Evolutionary conservation across 768 basidiomycete genomes (phyloP), one percentile per base, ranked within the genome.

Genomic region (Boletus sp.): DNA sequence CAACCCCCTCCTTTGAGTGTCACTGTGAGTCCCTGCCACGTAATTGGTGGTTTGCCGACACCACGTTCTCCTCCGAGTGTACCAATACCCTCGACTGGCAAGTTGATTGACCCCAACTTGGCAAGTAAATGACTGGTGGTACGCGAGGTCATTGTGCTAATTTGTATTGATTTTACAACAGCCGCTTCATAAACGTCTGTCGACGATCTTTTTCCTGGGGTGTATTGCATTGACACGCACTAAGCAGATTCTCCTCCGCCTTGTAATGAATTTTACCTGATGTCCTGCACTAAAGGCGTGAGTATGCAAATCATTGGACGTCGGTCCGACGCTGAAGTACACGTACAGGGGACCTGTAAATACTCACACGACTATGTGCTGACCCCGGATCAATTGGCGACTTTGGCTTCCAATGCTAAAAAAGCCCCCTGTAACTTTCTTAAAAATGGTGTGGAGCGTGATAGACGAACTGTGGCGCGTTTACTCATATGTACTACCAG

Each of bases 351-450:
- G 33, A 75, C 79, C 42, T 92, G 90, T 80, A 90, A 87, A 72
- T 92, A 91, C 71, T 88, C 88, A 41, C 90, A 92, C 71, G 87
- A 90, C 55, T 91, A 90, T 64, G 71, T 79, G 42, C 70, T 92
- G 51, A 85, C 84, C 2, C 75, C 80, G 5, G 89, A 88, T 44
- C 88, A 92, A 67, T 74, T 90, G 55, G 79, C 79, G 29, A 80
- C 79, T n/a, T 71, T 92, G 65, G 79, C 87, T 30, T 80, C 75
- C 64, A 89, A 86, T 63, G 90, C 90, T 25, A 90, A 90, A 73
- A 91, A 91, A 60, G 88, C 88, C 1, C 90, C 90, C 1, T 92
- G 90, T 71, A 90, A 89, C 67, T 89, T 85, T 77, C 75, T 89
- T 19, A 90, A 90, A 72, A 88, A 86, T 59, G 87, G 89, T 84